phyloP scores from a whole-genome alignment of 352 stramenopile genomes.

The Globisporangium takayamanum region DNA sequence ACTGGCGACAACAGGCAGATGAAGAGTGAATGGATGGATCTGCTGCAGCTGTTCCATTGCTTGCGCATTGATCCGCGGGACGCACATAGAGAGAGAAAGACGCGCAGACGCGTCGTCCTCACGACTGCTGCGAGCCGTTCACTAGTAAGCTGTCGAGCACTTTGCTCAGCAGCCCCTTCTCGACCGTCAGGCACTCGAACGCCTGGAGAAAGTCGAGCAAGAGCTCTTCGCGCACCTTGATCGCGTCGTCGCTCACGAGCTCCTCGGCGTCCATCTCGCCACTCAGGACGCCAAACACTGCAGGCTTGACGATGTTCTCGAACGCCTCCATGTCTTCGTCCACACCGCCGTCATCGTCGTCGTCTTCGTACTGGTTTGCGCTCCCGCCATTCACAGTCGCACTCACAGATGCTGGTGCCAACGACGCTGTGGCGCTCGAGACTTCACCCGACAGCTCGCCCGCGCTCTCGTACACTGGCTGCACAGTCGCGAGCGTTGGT shows the following conservation, averaged over 20 bases:
- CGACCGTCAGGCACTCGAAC: conserved; percentile 66
- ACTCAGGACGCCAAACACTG: conserved; percentile 68
- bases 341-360: conserved; percentile 13
- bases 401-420: not conserved
- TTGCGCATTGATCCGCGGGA: no score
- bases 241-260: conserved; percentile 19
- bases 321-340: conserved; percentile 51
- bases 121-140: conserved; percentile 11
- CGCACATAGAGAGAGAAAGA: no score
- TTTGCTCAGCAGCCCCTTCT: conserved; percentile 53
- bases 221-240: conserved; percentile 55
- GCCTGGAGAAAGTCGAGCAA: conserved; percentile 75
- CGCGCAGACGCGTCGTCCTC: not conserved
- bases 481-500: conserved; percentile 6
- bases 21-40: no score
- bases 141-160: conserved; percentile 52
- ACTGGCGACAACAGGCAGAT: no score
- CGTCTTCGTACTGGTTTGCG: conserved; percentile 10
- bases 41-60: not conserved
- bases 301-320: conserved; percentile 65
- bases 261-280: conserved; percentile 25
- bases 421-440: not conserved
- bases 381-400: not conserved
- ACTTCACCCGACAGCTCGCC: not conserved
- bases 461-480: not conserved